A percentile compares a stretch with the other conserved stretches of the same genome.
Conservation (phyloP, 164 flowering plant genomes). For the Protea cynaroides region DNA sequence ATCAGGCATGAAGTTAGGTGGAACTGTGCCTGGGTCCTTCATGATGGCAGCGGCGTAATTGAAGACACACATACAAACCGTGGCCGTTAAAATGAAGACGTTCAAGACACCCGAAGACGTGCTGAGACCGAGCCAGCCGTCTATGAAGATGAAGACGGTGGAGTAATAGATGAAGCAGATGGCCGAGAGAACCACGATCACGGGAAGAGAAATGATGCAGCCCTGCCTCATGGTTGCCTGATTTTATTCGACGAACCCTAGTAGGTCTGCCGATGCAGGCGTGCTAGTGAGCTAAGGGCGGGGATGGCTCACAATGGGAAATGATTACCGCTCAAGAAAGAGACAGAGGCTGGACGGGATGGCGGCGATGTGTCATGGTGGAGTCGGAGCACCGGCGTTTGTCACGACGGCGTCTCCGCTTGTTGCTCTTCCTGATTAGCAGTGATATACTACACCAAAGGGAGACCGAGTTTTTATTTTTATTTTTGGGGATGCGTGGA, state of each 20-base stretch:
- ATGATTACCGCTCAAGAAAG: background rate
- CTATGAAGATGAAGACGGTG: slow-evolving; percentile 63
- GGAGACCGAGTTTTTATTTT: background rate
- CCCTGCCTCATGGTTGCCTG: slow-evolving; percentile 34
- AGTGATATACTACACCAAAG: background rate
- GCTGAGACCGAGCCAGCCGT: slow-evolving; percentile 74
- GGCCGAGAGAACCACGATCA: slow-evolving; percentile 47
- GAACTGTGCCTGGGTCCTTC: slow-evolving; percentile 87
- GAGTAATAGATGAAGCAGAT: slow-evolving; percentile 61
- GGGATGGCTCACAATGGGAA: background rate
- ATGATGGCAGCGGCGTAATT: slow-evolving; percentile 45
- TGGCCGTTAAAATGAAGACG: slow-evolving; percentile 49
- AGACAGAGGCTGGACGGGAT: background rate
- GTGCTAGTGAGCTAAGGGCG: background rate
- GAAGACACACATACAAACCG: slow-evolving; percentile 46
- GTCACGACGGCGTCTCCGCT: slow-evolving; percentile 2
- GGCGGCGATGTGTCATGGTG: background rate
- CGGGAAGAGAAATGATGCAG: slow-evolving; percentile 51
- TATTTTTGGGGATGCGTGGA: no score
- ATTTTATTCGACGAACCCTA: background rate
- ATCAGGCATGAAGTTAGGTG: slow-evolving; percentile 60
- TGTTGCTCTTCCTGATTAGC: background rate
- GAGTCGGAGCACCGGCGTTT: background rate
- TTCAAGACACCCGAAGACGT: slow-evolving; percentile 80
- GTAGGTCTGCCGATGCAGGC: no score